Evolutionary conservation across 371 early-diverging fungal species (phyloP), one percentile per base, ranked within the genome.

Genomic region (Mucor irregularis): DNA sequence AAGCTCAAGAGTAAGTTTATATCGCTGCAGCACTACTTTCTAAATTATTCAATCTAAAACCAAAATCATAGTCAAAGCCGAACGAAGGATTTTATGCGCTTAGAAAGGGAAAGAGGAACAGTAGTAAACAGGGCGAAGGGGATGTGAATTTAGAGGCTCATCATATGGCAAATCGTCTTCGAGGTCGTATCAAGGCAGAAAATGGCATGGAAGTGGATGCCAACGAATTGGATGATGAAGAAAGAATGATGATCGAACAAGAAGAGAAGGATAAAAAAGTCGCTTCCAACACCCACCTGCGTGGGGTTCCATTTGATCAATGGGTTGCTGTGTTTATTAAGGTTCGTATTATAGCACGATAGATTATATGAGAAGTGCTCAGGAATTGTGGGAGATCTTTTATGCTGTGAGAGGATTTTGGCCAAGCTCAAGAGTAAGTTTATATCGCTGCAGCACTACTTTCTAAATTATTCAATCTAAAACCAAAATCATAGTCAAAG

Each of bases 321-420:
- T 90, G 91, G 91, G 74, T 83, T 25, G 61, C 78, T 6, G 69
- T 86, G 14, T 76, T 89, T 66, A 76, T 88, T 14, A 82, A 79
- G n/a, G n/a, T n/a, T n/a, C 62, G 86, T 84, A 66, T 45, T 48
- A 45, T 51, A 46, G 13, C 8, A 14, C 13, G 19, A 6, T 26
- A 16, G 81, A 83, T 37, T 86, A 78, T 51, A 72, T 84, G 34
- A 69, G 74, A 49, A 66, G 56, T 5, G 84, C 81, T 0, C 70
- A 77, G 43, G 70, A 70, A 5, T 62, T 73, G 16, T 85, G 70
- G 58, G 65, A 66, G 7, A 76, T 70, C 62, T 90, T 81, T 69
- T 66, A 55, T 47, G 63, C 56, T 13, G 81, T 81, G 19, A 64
- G 65, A 30, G 78, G 73, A 6, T 88, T 91, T 53, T 90, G 77